Base-by-base conservation (phyloP, 2,329 filamentous ascomycete species). In the Exophiala mesophila region DNA sequence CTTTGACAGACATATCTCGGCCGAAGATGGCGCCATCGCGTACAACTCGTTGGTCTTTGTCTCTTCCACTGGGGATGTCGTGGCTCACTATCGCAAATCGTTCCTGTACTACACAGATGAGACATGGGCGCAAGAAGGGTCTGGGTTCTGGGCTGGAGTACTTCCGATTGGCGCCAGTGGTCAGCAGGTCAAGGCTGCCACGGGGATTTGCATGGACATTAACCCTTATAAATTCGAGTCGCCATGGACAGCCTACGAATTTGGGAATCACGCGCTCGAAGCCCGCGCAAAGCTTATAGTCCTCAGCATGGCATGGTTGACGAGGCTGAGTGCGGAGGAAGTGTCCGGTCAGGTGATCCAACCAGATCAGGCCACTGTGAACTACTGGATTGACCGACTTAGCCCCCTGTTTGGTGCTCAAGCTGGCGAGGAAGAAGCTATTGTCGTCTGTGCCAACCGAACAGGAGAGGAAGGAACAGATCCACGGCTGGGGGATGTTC, bases 21-120 rank as follows among this genome's bases (percentile, higher is more conserved):
- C 26, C n/a, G 46, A 50, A 23, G 39, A 41, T 17, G 38, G 45
- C 20, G 44, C 48, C 18, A 38, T 56, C 23, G 53, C 53, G 15
- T 82, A 79, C 63, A 83, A 83, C 57, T 72, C 74, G 6, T 70
- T 74, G 3, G 69, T 82, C 13, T 74, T 78, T 17, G 69, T 82
- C 18, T 67, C 69, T n/a, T 70, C 76, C 3, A 52, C 58, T 0
- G 79, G 78, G 3, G 55, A 67, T n/a, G 62, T 79, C 2, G 53
- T 82, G 9, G 63, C 67, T 32, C 78, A 80, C 55, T 81, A 82
- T 61, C 74, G 78, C 49, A 83, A 83, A 59, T 69, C 70, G 8
- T 81, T 81, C 53, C 70, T 83, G 46, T 83, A 81, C 65, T 81
- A 79, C 60, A 82, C 78, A 5, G 79, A 83, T 54, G 78, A 81